Conservation (phyloP, 169 alveolate species). For the Haemoproteus tartakovskyi region DNA sequence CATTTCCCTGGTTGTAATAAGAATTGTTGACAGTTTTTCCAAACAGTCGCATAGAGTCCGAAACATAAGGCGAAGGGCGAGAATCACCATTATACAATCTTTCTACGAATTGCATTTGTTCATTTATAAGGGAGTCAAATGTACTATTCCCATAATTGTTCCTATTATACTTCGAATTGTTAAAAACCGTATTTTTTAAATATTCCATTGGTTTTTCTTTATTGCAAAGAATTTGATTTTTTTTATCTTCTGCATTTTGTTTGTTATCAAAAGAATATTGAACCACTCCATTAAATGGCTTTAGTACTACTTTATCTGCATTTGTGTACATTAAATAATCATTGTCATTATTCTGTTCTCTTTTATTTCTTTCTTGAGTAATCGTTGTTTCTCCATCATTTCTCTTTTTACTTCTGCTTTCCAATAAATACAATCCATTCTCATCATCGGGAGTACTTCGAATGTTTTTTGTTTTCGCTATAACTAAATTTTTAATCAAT, state of each 20-base stretch:
- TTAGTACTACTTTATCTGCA: slow-evolving; percentile 23
- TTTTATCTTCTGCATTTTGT: too few species aligned
- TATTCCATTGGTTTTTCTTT: too few species aligned
- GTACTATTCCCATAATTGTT: too few species aligned
- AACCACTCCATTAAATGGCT: slow-evolving; percentile 37
- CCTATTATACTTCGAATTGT: too few species aligned
- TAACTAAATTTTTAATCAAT: slow-evolving; percentile 33
- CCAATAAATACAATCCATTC: slow-evolving; percentile 17
- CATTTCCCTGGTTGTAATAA: too few species aligned
- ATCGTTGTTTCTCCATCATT: background rate
- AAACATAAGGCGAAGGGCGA: too few species aligned
- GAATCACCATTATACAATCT: slow-evolving; percentile 23
- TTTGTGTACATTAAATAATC: slow-evolving; percentile 33
- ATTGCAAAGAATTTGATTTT: too few species aligned
- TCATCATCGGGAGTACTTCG: background rate
- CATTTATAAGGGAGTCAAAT: too few species aligned
- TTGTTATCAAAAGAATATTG: too few species aligned
- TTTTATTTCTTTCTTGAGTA: background rate
- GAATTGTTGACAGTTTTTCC: too few species aligned
- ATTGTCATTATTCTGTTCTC: background rate
- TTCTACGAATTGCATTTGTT: slow-evolving; percentile 49
- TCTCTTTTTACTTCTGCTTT: background rate
- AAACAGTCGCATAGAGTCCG: too few species aligned
- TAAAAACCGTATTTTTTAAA: too few species aligned
- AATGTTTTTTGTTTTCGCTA: slow-evolving; percentile 43